Evolutionary conservation across 1,139 yeast genomes (phyloP).

Genomic region (Yamadazyma blattariae): DNA sequence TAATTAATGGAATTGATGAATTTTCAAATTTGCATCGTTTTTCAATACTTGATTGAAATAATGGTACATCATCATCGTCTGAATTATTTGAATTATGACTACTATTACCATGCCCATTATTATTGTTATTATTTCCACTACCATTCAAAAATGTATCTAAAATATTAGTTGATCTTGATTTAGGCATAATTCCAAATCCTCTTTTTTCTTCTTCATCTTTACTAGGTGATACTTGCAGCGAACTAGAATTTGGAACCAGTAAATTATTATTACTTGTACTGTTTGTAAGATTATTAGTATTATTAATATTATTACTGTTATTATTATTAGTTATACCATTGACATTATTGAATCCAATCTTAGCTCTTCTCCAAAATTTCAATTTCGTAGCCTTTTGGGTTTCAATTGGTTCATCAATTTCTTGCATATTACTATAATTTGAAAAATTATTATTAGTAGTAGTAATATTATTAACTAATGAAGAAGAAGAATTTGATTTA

Average conservation of each 20-base stretch:
- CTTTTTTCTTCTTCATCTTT: constrained; percentile 8
- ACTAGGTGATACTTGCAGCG: constrained; percentile 3
- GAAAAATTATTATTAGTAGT: too few species aligned
- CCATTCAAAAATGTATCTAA: constrained; percentile 33
- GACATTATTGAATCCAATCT: constrained; percentile 20
- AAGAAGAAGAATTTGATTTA: constrained; percentile 13
- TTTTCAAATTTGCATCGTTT: constrained; percentile 61
- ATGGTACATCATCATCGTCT: constrained; percentile 21
- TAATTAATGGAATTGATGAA: constrained; percentile 62
- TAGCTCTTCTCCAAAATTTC: constrained; percentile 56
- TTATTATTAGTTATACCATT: background rate
- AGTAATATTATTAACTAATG: constrained; percentile 4
- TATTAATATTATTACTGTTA: background rate
- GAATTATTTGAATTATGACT: constrained; percentile 3
- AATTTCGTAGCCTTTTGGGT: constrained; percentile 45
- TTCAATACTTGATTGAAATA: constrained; percentile 53
- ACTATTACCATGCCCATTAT: background rate
- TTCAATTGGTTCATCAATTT: constrained; percentile 33
- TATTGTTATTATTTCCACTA: constrained; percentile 9
- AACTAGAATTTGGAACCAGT: constrained; percentile 6
- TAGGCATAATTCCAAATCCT: constrained; percentile 16
- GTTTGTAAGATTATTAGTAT: constrained; percentile 1
- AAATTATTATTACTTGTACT: constrained; percentile 4
- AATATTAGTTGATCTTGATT: constrained; percentile 49
- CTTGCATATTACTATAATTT: background rate